phyloP scores from a whole-genome alignment of 2,329 filamentous ascomycete species.

The Penicillium sp. region DNA sequence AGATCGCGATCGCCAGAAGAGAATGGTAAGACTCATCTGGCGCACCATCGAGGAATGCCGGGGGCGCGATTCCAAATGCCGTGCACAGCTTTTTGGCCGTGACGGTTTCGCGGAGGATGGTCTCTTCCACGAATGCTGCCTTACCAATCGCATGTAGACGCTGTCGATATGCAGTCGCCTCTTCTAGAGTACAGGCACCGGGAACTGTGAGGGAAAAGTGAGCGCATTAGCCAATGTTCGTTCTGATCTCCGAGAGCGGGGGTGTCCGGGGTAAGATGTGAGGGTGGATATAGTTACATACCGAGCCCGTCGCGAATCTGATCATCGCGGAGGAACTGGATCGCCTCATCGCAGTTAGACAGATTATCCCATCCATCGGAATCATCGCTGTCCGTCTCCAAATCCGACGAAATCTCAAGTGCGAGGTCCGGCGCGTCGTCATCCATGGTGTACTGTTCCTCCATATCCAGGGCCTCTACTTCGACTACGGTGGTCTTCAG shows the following conservation, averaged over 20 bases:
- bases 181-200: constrained; percentile 63
- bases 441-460: constrained; percentile 15
- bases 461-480: constrained; percentile 34
- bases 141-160: constrained; percentile 75
- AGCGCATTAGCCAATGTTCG: constrained; percentile 14
- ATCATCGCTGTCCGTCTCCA: constrained; percentile 37
- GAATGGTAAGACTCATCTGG: constrained; percentile 73
- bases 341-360: constrained; percentile 61
- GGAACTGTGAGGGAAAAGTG: constrained; percentile 34
- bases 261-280: constrained; percentile 19
- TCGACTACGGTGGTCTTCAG: constrained; percentile 38
- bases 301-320: constrained; percentile 44
- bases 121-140: constrained; percentile 70
- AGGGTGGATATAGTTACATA: constrained; percentile 40
- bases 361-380: constrained; percentile 59
- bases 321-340: constrained; percentile 58
- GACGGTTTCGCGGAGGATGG: constrained; percentile 66
- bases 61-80: constrained; percentile 76
- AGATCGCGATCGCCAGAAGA: constrained; percentile 73
- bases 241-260: constrained; percentile 20
- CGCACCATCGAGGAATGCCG: constrained; percentile 68
- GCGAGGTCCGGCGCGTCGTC: constrained; percentile 28
- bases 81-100: constrained; percentile 80
- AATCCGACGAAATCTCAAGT: constrained; percentile 35
- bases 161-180: constrained; percentile 66